Evolutionary conservation across 495 filamentous ascomycete genomes (phyloP), one percentile per base, ranked within the genome.

Genomic region (Pyrenopolyporus hunteri): DNA sequence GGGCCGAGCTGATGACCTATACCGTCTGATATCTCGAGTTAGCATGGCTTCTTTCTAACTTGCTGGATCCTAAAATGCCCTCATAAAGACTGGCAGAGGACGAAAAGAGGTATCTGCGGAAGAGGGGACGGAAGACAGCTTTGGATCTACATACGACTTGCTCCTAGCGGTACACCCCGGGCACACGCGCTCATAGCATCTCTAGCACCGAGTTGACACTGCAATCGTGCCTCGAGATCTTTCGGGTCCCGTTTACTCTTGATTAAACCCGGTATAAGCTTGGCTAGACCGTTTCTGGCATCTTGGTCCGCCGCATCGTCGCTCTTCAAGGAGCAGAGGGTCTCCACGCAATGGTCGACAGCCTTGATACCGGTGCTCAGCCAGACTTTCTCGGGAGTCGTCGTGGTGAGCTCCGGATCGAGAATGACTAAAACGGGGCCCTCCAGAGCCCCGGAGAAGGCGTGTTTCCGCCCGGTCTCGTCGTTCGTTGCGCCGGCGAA

Each of bases 1-100:
- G 83, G 83, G 13, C 85, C 85, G 0, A 87, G 75, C 67, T 87
- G 83, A 73, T 87, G 83, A 9, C 84, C 84, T 67, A 87, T 87
- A 1, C 77, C 84, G 70, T 88, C 62, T 65, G 13, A 36, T 32
- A 46, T 11, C 16, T 36, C 4, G 13, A 29, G 44, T 65, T 22
- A 65, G 44, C 8, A 31, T n/a, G n/a, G n/a, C n/a, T n/a, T n/a
- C n/a, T n/a, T n/a, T n/a, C n/a, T n/a, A n/a, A n/a, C n/a, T n/a
- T n/a, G n/a, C n/a, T n/a, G n/a, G n/a, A n/a, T n/a, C n/a, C n/a
- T n/a, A n/a, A n/a, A n/a, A n/a, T n/a, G n/a, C n/a, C n/a, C n/a
- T n/a, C n/a, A n/a, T n/a, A n/a, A n/a, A n/a, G n/a, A n/a, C n/a
- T n/a, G n/a, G n/a, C n/a, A n/a, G n/a, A n/a, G n/a, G n/a, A n/a